Conservation (phyloP, 2,329 filamentous ascomycete species). For the Purpureocillium lavendulum region DNA sequence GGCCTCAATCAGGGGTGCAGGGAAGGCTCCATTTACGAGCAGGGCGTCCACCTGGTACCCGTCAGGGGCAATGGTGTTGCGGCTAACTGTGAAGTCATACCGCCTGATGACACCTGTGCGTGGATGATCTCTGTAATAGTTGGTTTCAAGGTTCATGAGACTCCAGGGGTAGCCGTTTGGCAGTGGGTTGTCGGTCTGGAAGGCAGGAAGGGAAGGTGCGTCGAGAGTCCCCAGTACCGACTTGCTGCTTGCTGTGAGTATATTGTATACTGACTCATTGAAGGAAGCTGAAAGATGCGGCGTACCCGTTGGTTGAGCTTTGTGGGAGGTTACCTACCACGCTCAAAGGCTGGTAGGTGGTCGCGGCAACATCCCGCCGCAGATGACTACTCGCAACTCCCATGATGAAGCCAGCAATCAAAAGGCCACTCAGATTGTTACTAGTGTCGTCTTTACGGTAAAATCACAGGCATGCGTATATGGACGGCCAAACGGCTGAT, state of each 20-base stretch:
- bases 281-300: neutral
- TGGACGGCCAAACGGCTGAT: no score
- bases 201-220: constrained; percentile 29
- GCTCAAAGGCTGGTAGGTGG: neutral
- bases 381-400: constrained; percentile 1
- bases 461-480: no score
- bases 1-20: constrained; percentile 57
- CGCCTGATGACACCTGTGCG: constrained; percentile 45
- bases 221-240: constrained; percentile 31
- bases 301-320: constrained; percentile 29
- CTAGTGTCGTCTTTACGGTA: no score
- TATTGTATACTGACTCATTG: no score
- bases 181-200: constrained; percentile 39
- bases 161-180: constrained; percentile 47
- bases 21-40: constrained; percentile 57
- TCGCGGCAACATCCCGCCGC: neutral
- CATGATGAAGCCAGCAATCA: constrained; percentile 2
- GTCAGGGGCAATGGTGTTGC: constrained; percentile 44
- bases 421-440: no score
- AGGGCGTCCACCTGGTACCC: constrained; percentile 46
- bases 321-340: constrained; percentile 18
- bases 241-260: constrained; percentile 14
- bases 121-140: constrained; percentile 41
- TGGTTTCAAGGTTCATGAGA: constrained; percentile 30
- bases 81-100: constrained; percentile 45